phyloP scores from a whole-genome alignment of 2,329 filamentous ascomycete genomes.

The Lachnellula subtilissima region DNA sequence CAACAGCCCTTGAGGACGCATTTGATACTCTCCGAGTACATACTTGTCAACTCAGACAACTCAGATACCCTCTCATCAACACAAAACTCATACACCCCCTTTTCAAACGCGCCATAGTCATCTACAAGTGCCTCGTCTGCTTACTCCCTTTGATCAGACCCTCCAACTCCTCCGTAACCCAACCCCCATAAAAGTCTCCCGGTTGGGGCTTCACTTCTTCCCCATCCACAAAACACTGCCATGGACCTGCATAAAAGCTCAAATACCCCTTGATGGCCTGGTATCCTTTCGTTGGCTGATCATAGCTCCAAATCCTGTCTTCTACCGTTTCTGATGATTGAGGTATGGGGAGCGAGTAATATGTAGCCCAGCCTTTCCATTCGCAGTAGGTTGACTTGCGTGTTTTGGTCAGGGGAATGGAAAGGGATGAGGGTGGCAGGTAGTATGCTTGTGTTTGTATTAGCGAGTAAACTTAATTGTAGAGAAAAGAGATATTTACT shows the following conservation, averaged over 20 bases:
- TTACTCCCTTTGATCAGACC: slow-evolving; percentile 43
- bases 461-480: background rate
- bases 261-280: slow-evolving; percentile 50
- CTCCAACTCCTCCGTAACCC: slow-evolving; percentile 57
- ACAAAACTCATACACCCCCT: background rate
- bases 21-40: too few relatives aligned
- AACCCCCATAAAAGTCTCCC: slow-evolving; percentile 60
- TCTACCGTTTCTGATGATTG: slow-evolving; percentile 31
- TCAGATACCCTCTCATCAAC: too few relatives aligned
- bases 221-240: slow-evolving; percentile 59
- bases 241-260: slow-evolving; percentile 56
- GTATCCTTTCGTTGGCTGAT: slow-evolving; percentile 48
- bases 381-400: slow-evolving; percentile 48
- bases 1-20: too few relatives aligned
- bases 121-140: slow-evolving; percentile 18
- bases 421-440: slow-evolving; percentile 47
- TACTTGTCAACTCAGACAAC: too few relatives aligned
- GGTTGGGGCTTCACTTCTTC: slow-evolving; percentile 55
- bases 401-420: slow-evolving; percentile 43
- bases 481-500: slow-evolving; percentile 34
- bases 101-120: background rate
- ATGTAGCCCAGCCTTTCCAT: slow-evolving; percentile 57
- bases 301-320: slow-evolving; percentile 56
- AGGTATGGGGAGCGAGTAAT: slow-evolving; percentile 44
- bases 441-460: slow-evolving; percentile 47